Base-by-base conservation (phyloP, 176 grass and related monocot genomes). In the Otatea glauca region DNA sequence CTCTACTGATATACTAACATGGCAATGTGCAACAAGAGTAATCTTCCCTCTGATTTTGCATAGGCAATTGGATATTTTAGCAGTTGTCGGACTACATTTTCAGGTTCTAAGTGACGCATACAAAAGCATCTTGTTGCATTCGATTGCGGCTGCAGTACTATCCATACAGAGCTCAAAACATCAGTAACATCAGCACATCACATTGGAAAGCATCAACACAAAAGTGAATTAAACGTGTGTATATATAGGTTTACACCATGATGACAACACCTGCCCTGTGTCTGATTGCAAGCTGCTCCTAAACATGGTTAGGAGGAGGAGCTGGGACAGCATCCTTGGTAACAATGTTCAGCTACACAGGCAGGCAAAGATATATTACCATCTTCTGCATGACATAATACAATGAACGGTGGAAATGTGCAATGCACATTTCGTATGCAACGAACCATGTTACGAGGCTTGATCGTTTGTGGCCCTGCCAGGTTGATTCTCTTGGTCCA, bases 401-500 rank as follows among this genome's bases (percentile, higher is more conserved):
- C 43, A 29, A 72, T 2, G 45, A 25, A 32, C 13, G 70, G 25
- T 13, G 3, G 43, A 54, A 24, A 42, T 71, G 9, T 9, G 55
- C 21, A n/a, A 4, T 59, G 55, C 55, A 59, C 34, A 41, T 37
- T 9, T 20, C 38, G 34, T 32, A 45, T 20, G 34, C 34, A 4
- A 16, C 7, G 44, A 49, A 4, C 2, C 0, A 37, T 42, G 32
- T 70, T 58, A 84, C 0, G 81, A 67, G 11, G 68, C 38, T 37
- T 58, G 68, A 3, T 79, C 67, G 0, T 72, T 65, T 5, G 24
- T 55, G 14, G 64, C 32, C 2, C 65, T 68, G 17, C 0, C 24
- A 0, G 2, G 2, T 3, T n/a, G 66, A 5, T 80, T 44, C 6
- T 32, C 11, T 34, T 85, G 70, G 5, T 85, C 88, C 37, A 92